Conservation (phyloP, 805 yeast species). For the Metschnikowia cerradonensis region DNA sequence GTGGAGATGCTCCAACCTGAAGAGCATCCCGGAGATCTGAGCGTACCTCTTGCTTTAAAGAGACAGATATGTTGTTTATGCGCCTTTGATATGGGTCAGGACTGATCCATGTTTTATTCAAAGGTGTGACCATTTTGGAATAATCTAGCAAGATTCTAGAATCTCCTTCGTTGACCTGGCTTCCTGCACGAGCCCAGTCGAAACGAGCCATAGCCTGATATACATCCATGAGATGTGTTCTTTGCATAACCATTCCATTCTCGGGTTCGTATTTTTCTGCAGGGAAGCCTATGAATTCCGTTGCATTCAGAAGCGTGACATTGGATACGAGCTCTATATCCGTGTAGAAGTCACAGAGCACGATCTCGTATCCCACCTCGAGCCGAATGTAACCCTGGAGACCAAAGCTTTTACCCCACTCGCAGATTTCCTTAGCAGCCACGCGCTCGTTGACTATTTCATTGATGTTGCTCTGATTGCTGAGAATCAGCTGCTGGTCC, state of each 20-base stretch:
- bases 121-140: conserved; percentile 48
- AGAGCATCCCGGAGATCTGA: conserved; percentile 26
- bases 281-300: conserved; percentile 39
- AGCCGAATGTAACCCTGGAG: conserved; percentile 57
- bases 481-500: conserved; percentile 43
- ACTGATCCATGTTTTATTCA: conserved; percentile 46
- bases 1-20: conserved; percentile 29
- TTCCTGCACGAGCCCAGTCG: conserved; percentile 47
- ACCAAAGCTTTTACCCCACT: conserved; percentile 52
- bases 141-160: conserved; percentile 47
- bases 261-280: conserved; percentile 1
- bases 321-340: conserved; percentile 46
- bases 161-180: conserved; percentile 46
- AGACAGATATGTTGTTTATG: conserved; percentile 32
- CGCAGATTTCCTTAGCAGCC: conserved; percentile 50
- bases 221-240: conserved; percentile 20
- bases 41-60: conserved; percentile 32
- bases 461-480: conserved; percentile 20
- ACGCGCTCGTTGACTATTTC: conserved; percentile 34
- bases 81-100: conserved; percentile 47
- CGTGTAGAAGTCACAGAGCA: conserved; percentile 55
- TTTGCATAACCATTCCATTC: conserved; percentile 4
- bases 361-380: conserved; percentile 60
- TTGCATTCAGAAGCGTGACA: conserved; percentile 34
- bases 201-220: conserved; percentile 32